Percentiles rank a stretch among this genome's conserved stretches.
phyloP scores from a whole-genome alignment of 108 stramenopile genomes.

The Craspedostauros australis region DNA sequence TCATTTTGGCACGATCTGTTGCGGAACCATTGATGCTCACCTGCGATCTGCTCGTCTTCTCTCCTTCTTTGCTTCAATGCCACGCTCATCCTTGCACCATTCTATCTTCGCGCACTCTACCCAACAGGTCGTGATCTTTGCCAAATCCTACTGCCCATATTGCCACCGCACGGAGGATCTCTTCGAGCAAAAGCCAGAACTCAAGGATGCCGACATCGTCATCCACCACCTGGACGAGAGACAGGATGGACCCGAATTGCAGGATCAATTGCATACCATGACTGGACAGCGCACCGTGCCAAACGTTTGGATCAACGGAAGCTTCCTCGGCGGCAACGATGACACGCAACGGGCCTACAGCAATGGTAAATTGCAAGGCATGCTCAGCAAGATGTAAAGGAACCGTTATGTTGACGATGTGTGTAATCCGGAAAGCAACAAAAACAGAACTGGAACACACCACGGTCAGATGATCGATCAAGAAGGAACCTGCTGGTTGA shows the following conservation, averaged over 20 bases:
- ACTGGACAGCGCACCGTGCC: conserved; percentile 72
- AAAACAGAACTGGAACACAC: too few relatives aligned
- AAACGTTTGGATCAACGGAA: conserved; percentile 58
- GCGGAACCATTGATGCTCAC: too few relatives aligned
- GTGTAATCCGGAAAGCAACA: too few relatives aligned
- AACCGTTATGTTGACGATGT: too few relatives aligned
- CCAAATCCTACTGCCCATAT: conserved; percentile 53
- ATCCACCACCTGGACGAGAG: conserved; percentile 51
- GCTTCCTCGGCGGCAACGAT: conserved; percentile 64
- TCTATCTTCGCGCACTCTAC: too few relatives aligned
- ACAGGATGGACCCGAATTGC: conserved; percentile 49
- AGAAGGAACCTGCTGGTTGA: too few relatives aligned
- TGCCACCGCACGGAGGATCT: conserved; percentile 46
- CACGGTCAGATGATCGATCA: too few relatives aligned
- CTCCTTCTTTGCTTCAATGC: too few relatives aligned
- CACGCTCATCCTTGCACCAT: too few relatives aligned
- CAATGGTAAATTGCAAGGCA: conserved; percentile 44
- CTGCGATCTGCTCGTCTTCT: too few relatives aligned
- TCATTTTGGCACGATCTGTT: too few relatives aligned
- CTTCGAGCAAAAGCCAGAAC: conserved; percentile 33
- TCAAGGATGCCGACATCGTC: conserved; percentile 28
- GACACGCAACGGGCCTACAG: conserved; percentile 42
- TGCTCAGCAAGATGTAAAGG: too few relatives aligned
- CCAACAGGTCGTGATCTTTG: conserved; percentile 59
- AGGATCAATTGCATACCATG: conserved; percentile 22